Percentiles rank a stretch among this genome's conserved stretches.
Evolutionary conservation across 257 asterid species (phyloP).

Genomic region (Fraxinus excelsior): DNA sequence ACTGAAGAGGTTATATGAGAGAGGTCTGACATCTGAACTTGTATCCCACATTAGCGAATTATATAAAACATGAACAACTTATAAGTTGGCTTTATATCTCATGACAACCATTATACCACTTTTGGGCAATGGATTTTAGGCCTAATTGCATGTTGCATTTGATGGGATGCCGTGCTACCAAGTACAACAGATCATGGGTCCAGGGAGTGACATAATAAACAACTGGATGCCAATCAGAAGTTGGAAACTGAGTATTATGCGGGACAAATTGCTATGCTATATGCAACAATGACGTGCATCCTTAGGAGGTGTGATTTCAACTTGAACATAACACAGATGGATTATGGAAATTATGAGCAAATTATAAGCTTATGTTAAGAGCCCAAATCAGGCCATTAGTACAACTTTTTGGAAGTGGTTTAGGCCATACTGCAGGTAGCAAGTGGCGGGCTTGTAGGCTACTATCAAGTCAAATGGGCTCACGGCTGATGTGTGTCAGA

Average conservation of each 20-base stretch:
- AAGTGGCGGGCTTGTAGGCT: not conserved
- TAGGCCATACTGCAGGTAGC: not conserved
- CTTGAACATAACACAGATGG: not conserved
- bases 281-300: not conserved
- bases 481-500: no score
- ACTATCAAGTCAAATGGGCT: not conserved
- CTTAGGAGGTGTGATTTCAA: not conserved
- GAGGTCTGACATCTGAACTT: not conserved
- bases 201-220: not conserved
- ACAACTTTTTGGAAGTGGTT: not conserved
- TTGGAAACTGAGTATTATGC: not conserved
- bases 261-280: not conserved
- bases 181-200: not conserved
- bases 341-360: not conserved
- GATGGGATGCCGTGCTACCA: not conserved
- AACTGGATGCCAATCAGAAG: not conserved
- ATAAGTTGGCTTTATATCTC: no score
- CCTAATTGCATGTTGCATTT: not conserved
- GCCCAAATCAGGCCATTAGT: not conserved
- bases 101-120: not conserved
- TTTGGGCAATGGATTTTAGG: not conserved
- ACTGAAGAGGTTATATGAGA: not conserved
- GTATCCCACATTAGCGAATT: not conserved
- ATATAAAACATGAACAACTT: not conserved
- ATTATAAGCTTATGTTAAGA: not conserved